Evolutionary conservation across 1,284 basidiomycete genomes (phyloP).

Genomic region (Sutorius eximius): DNA sequence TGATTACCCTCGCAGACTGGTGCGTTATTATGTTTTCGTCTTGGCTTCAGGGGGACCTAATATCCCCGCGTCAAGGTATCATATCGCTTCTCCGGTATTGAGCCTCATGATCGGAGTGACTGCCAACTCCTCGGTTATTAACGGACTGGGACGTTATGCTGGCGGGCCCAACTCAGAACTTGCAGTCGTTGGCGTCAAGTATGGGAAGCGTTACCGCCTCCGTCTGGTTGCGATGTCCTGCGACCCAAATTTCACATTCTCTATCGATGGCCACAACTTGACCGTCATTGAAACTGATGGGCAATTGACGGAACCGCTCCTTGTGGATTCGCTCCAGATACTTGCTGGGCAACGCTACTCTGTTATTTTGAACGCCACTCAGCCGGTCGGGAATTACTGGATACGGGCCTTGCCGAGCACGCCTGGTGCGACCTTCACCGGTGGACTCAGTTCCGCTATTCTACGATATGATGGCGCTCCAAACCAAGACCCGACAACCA

Average conservation of each 20-base stretch:
- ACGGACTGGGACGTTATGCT: conserved; percentile 34
- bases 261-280: conserved; percentile 36
- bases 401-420: conserved; percentile 25
- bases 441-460: conserved; percentile 51
- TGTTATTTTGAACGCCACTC: conserved; percentile 25
- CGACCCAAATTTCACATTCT: conserved; percentile 31
- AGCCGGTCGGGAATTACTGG: conserved; percentile 32
- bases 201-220: conserved; percentile 35
- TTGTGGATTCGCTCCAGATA: conserved; percentile 32
- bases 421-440: conserved; percentile 24
- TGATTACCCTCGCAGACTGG: conserved; percentile 35
- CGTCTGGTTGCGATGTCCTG: conserved; percentile 32
- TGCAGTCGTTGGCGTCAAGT: conserved; percentile 31
- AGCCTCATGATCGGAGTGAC: conserved; percentile 18
- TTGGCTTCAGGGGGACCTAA: background rate
- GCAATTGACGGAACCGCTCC: conserved; percentile 27
- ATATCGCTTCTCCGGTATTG: conserved; percentile 18
- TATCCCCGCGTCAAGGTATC: conserved; percentile 23
- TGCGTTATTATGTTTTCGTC: conserved; percentile 2
- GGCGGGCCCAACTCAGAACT: conserved; percentile 26
- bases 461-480: conserved; percentile 52
- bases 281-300: conserved; percentile 41
- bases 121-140: conserved; percentile 32
- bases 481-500: conserved; percentile 41
- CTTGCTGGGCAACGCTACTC: conserved; percentile 35